A percentile compares a stretch with the other conserved stretches of the same genome.
phyloP scores from a whole-genome alignment of 208 protist species.

The Phytomonas sp. region DNA sequence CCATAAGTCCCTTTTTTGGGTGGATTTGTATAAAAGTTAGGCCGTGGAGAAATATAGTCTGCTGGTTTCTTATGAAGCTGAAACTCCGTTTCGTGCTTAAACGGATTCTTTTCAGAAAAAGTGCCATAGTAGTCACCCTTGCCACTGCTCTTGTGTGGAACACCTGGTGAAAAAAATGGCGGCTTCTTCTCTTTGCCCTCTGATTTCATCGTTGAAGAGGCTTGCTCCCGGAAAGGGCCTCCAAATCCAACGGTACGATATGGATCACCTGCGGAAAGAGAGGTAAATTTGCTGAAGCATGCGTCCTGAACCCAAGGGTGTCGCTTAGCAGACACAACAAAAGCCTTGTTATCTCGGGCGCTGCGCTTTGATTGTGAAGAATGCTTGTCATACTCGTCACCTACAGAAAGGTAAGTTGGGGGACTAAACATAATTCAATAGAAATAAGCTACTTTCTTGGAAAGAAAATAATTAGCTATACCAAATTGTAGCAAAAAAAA shows the following conservation, averaged over 20 bases:
- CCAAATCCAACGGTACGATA: constrained; percentile 35
- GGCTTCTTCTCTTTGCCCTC: constrained; percentile 11
- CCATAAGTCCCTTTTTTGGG: constrained; percentile 88
- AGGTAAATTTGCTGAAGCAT: constrained; percentile 58
- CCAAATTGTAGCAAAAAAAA: not conserved
- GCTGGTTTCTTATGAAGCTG: constrained; percentile 34
- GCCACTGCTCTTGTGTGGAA: constrained; percentile 65
- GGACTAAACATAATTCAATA: constrained; percentile 56
- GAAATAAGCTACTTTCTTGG: constrained; percentile 3
- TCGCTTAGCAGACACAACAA: constrained; percentile 65
- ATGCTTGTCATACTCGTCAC: constrained; percentile 89
- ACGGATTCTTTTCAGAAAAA: constrained; percentile 60
- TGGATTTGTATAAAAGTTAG: constrained; percentile 75
- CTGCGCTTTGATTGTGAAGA: not conserved
- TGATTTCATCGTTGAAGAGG: constrained; percentile 1
- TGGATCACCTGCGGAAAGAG: constrained; percentile 65
- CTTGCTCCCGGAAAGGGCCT: constrained; percentile 23
- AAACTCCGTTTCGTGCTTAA: constrained; percentile 77
- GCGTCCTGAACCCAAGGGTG: constrained; percentile 68
- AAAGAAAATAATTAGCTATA: constrained; percentile 5
- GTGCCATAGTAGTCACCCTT: constrained; percentile 88
- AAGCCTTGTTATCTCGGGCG: constrained; percentile 16
- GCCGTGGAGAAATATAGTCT: constrained; percentile 13
- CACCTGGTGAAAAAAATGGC: constrained; percentile 55
- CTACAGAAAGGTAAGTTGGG: constrained; percentile 70